Percentiles rank a stretch among this genome's conserved stretches.
Conservation (phyloP, 2,329 filamentous ascomycete species). For the Fonsecaea monophora region DNA sequence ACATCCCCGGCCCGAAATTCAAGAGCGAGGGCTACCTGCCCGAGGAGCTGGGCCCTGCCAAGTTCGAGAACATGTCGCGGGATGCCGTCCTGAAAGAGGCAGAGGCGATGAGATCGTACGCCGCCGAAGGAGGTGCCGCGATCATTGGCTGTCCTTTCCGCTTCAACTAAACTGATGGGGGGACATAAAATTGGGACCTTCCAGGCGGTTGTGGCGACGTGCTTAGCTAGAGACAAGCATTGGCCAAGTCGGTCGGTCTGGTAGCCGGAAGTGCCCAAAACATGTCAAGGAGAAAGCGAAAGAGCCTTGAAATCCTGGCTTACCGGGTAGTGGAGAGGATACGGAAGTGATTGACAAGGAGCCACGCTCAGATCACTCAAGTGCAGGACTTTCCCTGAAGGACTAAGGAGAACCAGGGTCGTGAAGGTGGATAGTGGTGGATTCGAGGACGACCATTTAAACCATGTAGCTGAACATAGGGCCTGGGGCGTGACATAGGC, state of each 20-base stretch:
- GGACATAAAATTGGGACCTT: not conserved
- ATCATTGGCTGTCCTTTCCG: constrained; percentile 5
- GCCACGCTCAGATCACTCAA: not conserved
- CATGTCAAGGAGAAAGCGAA: not conserved
- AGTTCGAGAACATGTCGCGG: constrained; percentile 5
- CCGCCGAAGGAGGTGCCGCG: constrained; percentile 4
- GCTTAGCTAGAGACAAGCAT: not conserved
- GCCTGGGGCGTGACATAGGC: not conserved
- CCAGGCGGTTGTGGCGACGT: not conserved
- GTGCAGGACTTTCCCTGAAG: not conserved
- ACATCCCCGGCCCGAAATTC: constrained; percentile 12
- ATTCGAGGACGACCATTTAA: not conserved
- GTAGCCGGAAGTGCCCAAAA: not conserved
- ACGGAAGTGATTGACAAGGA: not conserved
- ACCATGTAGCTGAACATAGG: not conserved
- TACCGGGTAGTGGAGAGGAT: not conserved
- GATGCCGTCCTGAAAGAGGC: constrained; percentile 5
- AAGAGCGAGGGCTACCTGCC: constrained; percentile 15
- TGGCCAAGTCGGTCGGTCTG: not conserved
- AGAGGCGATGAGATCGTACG: constrained; percentile 3
- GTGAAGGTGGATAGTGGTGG: not conserved
- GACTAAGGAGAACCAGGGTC: not conserved
- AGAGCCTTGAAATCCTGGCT: not conserved
- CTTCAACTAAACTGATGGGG: not conserved
- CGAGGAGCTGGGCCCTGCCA: constrained; percentile 10